Evolutionary conservation across 805 yeast genomes (phyloP), one percentile per base, ranked within the genome.

Genomic region (Saccharomycopsis sp.): DNA sequence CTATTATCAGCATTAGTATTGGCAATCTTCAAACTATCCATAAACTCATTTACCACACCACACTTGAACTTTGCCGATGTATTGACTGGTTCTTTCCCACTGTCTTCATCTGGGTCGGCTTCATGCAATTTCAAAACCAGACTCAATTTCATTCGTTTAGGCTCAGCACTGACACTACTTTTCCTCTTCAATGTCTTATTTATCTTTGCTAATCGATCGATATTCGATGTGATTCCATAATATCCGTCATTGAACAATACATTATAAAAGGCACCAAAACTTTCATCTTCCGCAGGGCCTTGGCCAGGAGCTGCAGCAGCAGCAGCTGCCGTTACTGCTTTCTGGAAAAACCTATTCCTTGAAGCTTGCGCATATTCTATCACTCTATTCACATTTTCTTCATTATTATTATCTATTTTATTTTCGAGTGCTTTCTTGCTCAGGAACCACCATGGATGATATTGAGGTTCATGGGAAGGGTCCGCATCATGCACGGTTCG

Each of bases 401-500:
- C 20, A 9, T 16, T 28, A 13, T 38, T 23, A 11, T 20, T 34
- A 16, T 41, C 21, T 7, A 7, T 20, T 8, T 16, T 14, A 16
- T 7, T 41, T 6, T n/a, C 20, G 9, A 13, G 11, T 7, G 4
- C 40, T 7, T 6, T 20, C 17, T 22, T 23, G 17, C 13, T 14
- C 14, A n/a, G 4, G 17, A 9, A 19, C 45, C 44, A 29, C 45
- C 44, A 40, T 8, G 38, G 38, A 16, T 21, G 21, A 11, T 21
- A n/a, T 9, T 43, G 38, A n/a, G 14, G n/a, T 3, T 13, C 39
- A 33, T 38, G 38, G 8, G 20, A 17, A 4, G 44, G 44, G 32
- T 57, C 58, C 11, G 60, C 63, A 45, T 75, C 77, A 56, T 82
- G 89, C 1, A 71, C 78, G 0, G 77, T 70, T 35, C 75, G 68